phyloP scores from a whole-genome alignment of 345 rosid genomes.

The Schrenkiella parvula region DNA sequence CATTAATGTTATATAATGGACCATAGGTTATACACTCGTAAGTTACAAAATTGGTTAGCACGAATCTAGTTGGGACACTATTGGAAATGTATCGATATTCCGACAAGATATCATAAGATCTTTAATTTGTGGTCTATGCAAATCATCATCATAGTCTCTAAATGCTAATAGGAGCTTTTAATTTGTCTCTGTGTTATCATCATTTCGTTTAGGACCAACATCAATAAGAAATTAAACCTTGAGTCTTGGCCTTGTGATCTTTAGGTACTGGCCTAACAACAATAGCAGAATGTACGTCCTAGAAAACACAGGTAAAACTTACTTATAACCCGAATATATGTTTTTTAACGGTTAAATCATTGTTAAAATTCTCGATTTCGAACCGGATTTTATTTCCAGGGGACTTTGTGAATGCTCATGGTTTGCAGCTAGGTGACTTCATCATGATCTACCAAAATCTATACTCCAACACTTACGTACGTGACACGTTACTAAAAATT shows the following conservation, averaged over 20 bases:
- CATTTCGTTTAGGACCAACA: background rate
- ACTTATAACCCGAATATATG: background rate
- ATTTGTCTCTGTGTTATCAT: background rate
- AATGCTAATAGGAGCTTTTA: background rate
- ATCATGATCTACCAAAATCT: constrained; percentile 71
- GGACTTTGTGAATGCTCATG: constrained; percentile 77
- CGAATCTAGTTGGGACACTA: background rate
- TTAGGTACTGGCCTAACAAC: constrained; percentile 99
- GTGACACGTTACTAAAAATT: constrained; percentile 16
- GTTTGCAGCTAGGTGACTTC: constrained; percentile 76
- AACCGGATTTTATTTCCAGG: constrained; percentile 41
- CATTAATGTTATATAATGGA: background rate
- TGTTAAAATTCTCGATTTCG: background rate
- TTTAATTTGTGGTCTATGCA: background rate
- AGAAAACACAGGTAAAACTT: constrained; percentile 82
- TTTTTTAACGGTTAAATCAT: too few species aligned
- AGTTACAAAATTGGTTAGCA: background rate
- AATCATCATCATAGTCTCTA: background rate
- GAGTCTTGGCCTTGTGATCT: constrained; percentile 13
- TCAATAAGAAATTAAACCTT: background rate
- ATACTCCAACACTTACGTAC: constrained; percentile 60
- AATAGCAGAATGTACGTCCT: constrained; percentile 96
- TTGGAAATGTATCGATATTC: background rate
- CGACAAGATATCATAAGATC: background rate
- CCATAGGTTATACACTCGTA: too few species aligned